Base-by-base conservation (phyloP, 1,284 basidiomycete genomes). In the Cutaneotrichosporon sp. region DNA sequence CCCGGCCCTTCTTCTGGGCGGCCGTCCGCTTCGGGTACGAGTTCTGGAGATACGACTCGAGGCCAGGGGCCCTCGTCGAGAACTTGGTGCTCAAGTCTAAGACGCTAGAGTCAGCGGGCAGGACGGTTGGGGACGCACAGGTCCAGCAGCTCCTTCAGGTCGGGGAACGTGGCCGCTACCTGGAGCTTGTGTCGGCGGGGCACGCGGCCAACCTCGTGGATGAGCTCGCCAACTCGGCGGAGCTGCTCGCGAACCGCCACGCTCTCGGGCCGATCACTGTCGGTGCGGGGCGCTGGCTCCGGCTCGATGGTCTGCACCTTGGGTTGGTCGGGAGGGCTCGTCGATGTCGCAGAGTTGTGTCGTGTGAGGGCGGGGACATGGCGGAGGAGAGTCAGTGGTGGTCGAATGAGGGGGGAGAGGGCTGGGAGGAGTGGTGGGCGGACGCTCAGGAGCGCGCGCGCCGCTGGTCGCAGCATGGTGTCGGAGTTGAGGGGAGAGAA, bases 141-240 rank as follows among this genome's bases (percentile, higher is more conserved):
- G 25, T 76, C 72, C 9, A 77, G 64, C 16, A 78, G 50, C 9
- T 65, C 51, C 20, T 67, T 38, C n/a, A 78, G 53, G 42, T 77
- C 72, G 5, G 73, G 69, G 57, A 72, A 77, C 60, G 72, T 63
- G 9, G 58, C 61, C 8, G 75, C 68, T 36, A 76, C 70, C n/a
- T n/a, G n/a, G n/a, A n/a, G n/a, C n/a, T n/a, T n/a, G n/a, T n/a
- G n/a, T n/a, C n/a, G n/a, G n/a, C n/a, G n/a, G n/a, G n/a, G n/a
- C n/a, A n/a, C n/a, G n/a, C n/a, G n/a, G n/a, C n/a, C n/a, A n/a
- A n/a, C n/a, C n/a, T n/a, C n/a, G n/a, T 58, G 36, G 22, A 69
- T 67, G 16, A 76, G 60, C 51, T 73, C 69, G 9, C 56, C 51
- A 1, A 71, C 52, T 1, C 71, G 58, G 0, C 34, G 16, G 2